phyloP scores from a whole-genome alignment of 202 grass and related monocot species.

The Brachypodium distachyon region DNA sequence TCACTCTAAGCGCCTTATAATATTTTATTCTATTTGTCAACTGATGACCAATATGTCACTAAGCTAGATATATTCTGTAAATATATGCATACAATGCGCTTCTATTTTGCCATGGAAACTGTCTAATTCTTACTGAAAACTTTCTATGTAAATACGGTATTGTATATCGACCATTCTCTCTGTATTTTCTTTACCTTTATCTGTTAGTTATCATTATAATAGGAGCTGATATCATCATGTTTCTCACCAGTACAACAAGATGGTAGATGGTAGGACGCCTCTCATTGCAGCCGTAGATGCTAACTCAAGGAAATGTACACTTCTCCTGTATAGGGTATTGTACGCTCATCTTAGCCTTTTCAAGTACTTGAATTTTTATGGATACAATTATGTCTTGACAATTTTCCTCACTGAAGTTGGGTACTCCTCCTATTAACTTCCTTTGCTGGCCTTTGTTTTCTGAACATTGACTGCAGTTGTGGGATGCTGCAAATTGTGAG shows the following conservation, averaged over 20 bases:
- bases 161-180: not conserved
- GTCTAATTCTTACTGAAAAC: not conserved
- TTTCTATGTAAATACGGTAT: not conserved
- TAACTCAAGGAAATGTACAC: not conserved
- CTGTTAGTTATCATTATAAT: not conserved
- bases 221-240: not conserved
- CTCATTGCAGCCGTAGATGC: slow-evolving; percentile 11
- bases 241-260: slow-evolving; percentile 27
- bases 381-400: no score
- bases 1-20: no score
- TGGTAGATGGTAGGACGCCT: slow-evolving; percentile 24
- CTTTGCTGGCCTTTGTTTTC: not conserved
- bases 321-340: slow-evolving; percentile 13
- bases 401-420: not conserved
- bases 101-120: not conserved
- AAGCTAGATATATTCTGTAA: not conserved
- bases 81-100: not conserved
- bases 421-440: not conserved
- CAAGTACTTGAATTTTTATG: not conserved
- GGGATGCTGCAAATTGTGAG: not conserved
- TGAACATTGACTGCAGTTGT: not conserved
- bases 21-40: no score
- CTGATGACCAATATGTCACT: not conserved
- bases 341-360: not conserved
- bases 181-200: not conserved